Percentiles rank a stretch among this genome's conserved stretches.
Evolutionary conservation across 2,329 filamentous ascomycete genomes (phyloP).

Genomic region (Clarireedia sp.): DNA sequence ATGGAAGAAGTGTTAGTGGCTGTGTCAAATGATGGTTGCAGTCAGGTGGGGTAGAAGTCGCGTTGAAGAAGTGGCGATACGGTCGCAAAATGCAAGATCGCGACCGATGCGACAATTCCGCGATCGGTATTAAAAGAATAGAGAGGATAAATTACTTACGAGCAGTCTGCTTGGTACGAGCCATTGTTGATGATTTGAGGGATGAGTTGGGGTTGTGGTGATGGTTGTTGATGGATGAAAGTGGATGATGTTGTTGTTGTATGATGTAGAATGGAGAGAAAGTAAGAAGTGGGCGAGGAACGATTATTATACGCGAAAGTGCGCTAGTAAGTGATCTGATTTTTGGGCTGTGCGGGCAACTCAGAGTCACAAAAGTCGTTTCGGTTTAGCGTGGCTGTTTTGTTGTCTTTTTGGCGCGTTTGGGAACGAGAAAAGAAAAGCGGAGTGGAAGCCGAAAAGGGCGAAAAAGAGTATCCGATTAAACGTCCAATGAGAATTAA

Average conservation of each 20-base stretch:
- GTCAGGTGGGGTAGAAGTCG: slow-evolving; percentile 6
- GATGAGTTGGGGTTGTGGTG: slow-evolving; percentile 12
- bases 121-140: neutral
- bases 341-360: slow-evolving; percentile 9
- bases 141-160: slow-evolving; percentile 8
- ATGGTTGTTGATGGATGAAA: slow-evolving; percentile 10
- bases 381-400: neutral
- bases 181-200: slow-evolving; percentile 29
- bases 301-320: slow-evolving; percentile 28
- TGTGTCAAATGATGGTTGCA: slow-evolving; percentile 10
- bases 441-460: too few relatives aligned
- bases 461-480: too few relatives aligned
- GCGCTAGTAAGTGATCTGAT: slow-evolving; percentile 22
- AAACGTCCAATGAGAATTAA: slow-evolving; percentile 15
- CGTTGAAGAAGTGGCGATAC: slow-evolving; percentile 10
- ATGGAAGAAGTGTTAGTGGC: slow-evolving; percentile 22
- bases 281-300: slow-evolving; percentile 25
- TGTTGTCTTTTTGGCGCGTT: too few relatives aligned
- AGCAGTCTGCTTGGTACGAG: slow-evolving; percentile 31
- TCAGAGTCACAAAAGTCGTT: neutral
- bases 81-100: slow-evolving; percentile 18
- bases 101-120: slow-evolving; percentile 17
- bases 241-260: slow-evolving; percentile 17
- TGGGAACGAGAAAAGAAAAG: too few relatives aligned
- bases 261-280: slow-evolving; percentile 24